Conservation (phyloP, 1,284 basidiomycete genomes). For the Ceratobasidium sp. region DNA sequence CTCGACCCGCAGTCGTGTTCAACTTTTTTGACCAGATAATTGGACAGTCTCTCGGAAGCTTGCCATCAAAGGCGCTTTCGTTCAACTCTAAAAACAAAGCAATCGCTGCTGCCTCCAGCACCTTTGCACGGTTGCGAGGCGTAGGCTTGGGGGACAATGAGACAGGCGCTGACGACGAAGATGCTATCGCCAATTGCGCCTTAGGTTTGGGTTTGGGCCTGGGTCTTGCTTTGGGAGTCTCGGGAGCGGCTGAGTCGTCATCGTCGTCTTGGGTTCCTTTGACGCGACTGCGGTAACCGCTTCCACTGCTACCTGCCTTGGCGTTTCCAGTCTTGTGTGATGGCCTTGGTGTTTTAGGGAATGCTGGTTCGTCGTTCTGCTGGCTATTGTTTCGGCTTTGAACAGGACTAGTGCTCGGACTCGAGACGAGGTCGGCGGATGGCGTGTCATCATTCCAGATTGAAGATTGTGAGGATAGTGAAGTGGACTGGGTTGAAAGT, state of each 20-base stretch:
- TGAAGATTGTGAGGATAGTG: not conserved
- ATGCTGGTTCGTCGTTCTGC: not conserved
- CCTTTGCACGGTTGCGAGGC: conserved; percentile 60
- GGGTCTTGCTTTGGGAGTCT: conserved; percentile 45
- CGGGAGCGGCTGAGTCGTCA: conserved; percentile 38
- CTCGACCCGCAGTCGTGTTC: conserved; percentile 79
- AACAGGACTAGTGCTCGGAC: not conserved
- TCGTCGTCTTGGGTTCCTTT: not conserved
- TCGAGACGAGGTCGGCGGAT: not conserved
- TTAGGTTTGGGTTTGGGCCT: conserved; percentile 31
- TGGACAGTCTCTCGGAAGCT: conserved; percentile 67
- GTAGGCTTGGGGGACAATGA: conserved; percentile 49
- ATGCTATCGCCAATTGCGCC: conserved; percentile 40
- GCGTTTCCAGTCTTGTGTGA: not conserved
- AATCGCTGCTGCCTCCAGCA: conserved; percentile 59
- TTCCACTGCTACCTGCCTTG: not conserved
- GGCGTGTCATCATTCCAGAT: not conserved
- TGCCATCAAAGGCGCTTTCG: conserved; percentile 57
- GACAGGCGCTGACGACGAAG: conserved; percentile 42
- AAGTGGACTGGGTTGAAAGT: conserved; percentile 5
- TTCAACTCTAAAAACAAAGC: conserved; percentile 59
- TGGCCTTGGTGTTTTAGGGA: not conserved
- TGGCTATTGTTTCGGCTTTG: too few relatives aligned
- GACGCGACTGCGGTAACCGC: conserved; percentile 1
- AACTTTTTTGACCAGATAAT: conserved; percentile 79